Base-by-base conservation (phyloP, 352 stramenopile genomes). In the Globisporangium recalcitrans region DNA sequence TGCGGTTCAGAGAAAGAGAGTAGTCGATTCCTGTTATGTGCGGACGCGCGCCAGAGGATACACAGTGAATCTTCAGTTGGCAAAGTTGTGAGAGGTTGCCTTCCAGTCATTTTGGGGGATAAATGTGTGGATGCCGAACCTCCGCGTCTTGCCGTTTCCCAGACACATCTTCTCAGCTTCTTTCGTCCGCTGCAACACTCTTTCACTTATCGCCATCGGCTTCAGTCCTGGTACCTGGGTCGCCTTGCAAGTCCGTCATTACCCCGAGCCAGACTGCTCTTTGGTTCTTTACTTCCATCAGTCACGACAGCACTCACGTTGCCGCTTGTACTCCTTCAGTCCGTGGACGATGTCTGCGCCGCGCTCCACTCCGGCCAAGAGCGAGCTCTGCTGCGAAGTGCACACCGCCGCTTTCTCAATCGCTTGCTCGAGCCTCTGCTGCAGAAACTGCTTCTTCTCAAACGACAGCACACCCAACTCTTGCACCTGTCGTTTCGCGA, bases 401-500 rank as follows among this genome's bases (percentile, higher is more conserved):
- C 73, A 66, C 0, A 73, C 53, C 4, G 78, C 77, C 19, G 73
- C 65, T 24, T 38, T 61, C 56, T 80, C 60, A 42, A 90, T 76
- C 24, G 79, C 71, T 14, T 76, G 69, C 31, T 80, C 69, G 13
- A 85, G 57, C 26, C 73, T 83, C 16, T 68, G 58, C 59, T 87
- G 73, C 13, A 88, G 53, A 26, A 73, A 56, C 29, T 77, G 70
- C 52, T 88, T 83, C 52, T 79, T 80, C 26, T 77, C 72, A 47
- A 85, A 88, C 2, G 77, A 78, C 9, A 93, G 56, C 14, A 82
- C 65, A 24, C 77, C 70, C 0, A 91, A 70, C 38, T 87, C 80
- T 46, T 78, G 66, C 1, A 80, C 75, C 56, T 78, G 67, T 2
- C 70, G 68, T 38, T 80, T 76, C 0, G 63, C 72, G 11, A 84